Percentiles rank a stretch among this genome's conserved stretches.
Evolutionary conservation across 495 filamentous ascomycete species (phyloP).

Genomic region (Neurospora cerealis): DNA sequence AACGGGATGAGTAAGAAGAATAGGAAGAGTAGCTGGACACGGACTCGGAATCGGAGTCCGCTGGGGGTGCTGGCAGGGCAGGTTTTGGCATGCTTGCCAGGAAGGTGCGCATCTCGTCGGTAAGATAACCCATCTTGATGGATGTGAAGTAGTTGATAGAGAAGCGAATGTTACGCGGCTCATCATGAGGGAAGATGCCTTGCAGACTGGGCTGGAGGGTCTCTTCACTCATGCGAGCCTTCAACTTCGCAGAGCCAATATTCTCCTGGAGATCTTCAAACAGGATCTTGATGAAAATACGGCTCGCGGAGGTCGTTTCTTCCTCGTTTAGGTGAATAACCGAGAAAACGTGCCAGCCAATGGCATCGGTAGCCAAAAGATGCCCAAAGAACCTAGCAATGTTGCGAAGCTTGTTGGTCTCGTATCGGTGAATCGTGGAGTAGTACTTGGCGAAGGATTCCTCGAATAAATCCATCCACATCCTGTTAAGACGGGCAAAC

Average conservation of each 20-base stretch:
- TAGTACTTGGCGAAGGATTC: slow-evolving; percentile 85
- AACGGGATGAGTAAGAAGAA: slow-evolving; percentile 45
- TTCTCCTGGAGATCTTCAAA: slow-evolving; percentile 88
- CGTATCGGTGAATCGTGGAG: slow-evolving; percentile 93
- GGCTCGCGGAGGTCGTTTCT: slow-evolving; percentile 86
- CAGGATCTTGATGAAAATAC: slow-evolving; percentile 97
- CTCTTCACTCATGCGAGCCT: slow-evolving; percentile 66
- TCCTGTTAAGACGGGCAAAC: slow-evolving; percentile 87
- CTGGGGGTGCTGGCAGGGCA: slow-evolving; percentile 54
- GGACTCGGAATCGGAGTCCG: slow-evolving; percentile 52
- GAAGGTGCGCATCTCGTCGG: slow-evolving; percentile 87
- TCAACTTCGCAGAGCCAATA: slow-evolving; percentile 70
- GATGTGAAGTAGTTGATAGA: slow-evolving; percentile 99
- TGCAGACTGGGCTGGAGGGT: slow-evolving; percentile 66
- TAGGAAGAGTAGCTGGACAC: slow-evolving; percentile 60
- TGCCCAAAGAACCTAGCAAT: slow-evolving; percentile 94
- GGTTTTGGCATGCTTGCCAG: slow-evolving; percentile 80
- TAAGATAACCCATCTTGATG: slow-evolving; percentile 88
- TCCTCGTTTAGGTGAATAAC: slow-evolving; percentile 88
- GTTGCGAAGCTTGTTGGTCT: slow-evolving; percentile 88
- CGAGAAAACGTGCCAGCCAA: slow-evolving; percentile 84
- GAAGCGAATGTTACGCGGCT: slow-evolving; percentile 83
- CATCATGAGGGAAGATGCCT: slow-evolving; percentile 84
- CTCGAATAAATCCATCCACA: slow-evolving; percentile 91
- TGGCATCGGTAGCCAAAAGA: slow-evolving; percentile 72